Conservation (phyloP, 371 early-diverging fungal species). For the Mucor velutinosus region DNA sequence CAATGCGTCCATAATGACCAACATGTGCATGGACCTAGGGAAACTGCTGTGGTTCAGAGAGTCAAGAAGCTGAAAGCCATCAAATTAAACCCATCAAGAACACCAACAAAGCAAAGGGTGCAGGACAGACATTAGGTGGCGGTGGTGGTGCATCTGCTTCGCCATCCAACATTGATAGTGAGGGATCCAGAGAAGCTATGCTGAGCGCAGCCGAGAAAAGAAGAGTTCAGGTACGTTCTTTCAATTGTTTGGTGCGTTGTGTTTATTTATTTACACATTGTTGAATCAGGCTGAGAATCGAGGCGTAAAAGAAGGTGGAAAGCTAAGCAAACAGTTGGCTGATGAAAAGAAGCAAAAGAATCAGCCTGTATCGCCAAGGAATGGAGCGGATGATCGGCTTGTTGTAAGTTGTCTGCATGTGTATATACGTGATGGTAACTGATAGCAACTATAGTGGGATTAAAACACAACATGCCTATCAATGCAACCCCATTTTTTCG, state of each 20-base stretch:
- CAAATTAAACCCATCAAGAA: slow-evolving; percentile 12
- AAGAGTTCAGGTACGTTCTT: slow-evolving; percentile 27
- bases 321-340: slow-evolving; percentile 38
- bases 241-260: background rate
- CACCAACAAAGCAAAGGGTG: background rate
- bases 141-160: slow-evolving; percentile 5
- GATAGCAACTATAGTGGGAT: too few species aligned
- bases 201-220: slow-evolving; percentile 41
- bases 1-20: background rate
- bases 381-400: slow-evolving; percentile 6
- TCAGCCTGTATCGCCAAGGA: slow-evolving; percentile 2
- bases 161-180: background rate
- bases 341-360: slow-evolving; percentile 24
- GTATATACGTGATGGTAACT: too few species aligned
- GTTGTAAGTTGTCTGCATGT: slow-evolving; percentile 4
- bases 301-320: slow-evolving; percentile 36
- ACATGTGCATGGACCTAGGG: slow-evolving; percentile 3
- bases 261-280: background rate
- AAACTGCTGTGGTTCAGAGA: slow-evolving; percentile 26
- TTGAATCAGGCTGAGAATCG: slow-evolving; percentile 36
- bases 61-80: slow-evolving; percentile 16
- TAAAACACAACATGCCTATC: too few species aligned
- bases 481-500: too few species aligned
- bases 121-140: slow-evolving; percentile 19
- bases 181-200: slow-evolving; percentile 33